Evolutionary conservation across 2,329 filamentous ascomycete genomes (phyloP), one percentile per base, ranked within the genome.

Genomic region (Lasiodiplodia sp.): DNA sequence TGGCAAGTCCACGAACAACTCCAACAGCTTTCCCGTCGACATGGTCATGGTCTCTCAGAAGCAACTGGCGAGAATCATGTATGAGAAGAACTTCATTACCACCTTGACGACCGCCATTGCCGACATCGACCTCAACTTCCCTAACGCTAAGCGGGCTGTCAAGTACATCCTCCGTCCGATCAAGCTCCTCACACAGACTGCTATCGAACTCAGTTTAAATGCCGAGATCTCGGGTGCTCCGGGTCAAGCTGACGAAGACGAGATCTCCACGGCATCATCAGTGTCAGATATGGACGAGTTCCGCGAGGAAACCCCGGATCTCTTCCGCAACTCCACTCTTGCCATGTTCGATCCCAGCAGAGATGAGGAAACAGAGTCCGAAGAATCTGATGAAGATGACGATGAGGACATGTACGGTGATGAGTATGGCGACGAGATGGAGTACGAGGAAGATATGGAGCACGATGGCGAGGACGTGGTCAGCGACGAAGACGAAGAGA

Each of bases 101-200:
- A 92, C 95, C 58, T 82, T 99, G 69, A 98, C 96, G 2, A 88
- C 90, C 14, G 97, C 96, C 0, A 94, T 99, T 73, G 93, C 96
- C 21, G 96, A 99, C 75, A 91, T 99, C 69, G 96, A 97, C 77
- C 87, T 99, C 70, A 97, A 96, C 73, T 97, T 96, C 79, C 94
- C 95, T 0, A 91, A 92, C 31, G 92, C 96, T 18, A 97, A 97
- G 83, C 89, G 94, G 57, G 94, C 94, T 16, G 93, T 99, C 75
- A 99, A 98, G 82, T 96, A 97, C 79, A 97, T 99, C 66, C 85
- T 99, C 56, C 91, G 93, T 47, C 95, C 97, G 3, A 85, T 99
- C 25, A 93, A 95, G 74, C 90, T 92, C 68, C 84, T 99, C 51
- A 97, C 95, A 0, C 91, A 91, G 71, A 95, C 94, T 12, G 96